A percentile compares a stretch with the other conserved stretches of the same genome.
These are phyloP conservation scores for Coemansia sp. DNA, from an alignment of 192 early-diverging fungal genomes.

Conservation along the genomic window DNA sequence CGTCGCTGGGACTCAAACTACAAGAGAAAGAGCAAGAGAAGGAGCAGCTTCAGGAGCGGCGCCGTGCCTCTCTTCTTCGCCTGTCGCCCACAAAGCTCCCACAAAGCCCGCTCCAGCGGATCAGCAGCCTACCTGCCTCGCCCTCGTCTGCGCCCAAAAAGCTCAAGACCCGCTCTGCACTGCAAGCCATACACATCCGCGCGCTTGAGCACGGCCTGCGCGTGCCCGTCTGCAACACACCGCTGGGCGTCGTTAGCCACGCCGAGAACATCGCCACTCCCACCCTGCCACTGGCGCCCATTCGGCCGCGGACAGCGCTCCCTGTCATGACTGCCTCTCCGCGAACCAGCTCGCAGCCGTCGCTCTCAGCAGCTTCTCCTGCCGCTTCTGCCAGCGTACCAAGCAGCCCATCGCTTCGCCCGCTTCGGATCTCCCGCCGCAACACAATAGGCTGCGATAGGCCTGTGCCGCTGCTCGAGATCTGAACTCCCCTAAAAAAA, in stretches of 20 bases:
- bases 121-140: constrained; percentile 1
- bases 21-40: not conserved
- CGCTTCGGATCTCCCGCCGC: constrained; percentile 17
- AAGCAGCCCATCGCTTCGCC: constrained; percentile 6
- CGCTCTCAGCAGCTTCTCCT: not conserved
- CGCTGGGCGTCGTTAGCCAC: constrained; percentile 26
- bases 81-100: constrained; percentile 15
- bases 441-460: constrained; percentile 25
- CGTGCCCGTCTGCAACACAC: constrained; percentile 46
- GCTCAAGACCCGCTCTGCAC: constrained; percentile 32
- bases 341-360: not conserved
- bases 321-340: not conserved
- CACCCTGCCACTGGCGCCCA: not conserved
- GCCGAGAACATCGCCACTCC: constrained; percentile 44
- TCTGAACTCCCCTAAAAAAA: constrained; percentile 1
- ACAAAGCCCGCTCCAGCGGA: constrained; percentile 5
- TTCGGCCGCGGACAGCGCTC: not conserved
- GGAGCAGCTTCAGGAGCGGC: constrained; percentile 1
- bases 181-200: constrained; percentile 46
- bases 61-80: constrained; percentile 18
- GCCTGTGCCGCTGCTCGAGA: constrained; percentile 11
- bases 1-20: constrained; percentile 14
- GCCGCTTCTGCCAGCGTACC: constrained; percentile 1
- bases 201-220: constrained; percentile 51
- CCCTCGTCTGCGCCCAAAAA: constrained; percentile 7